These are phyloP conservation scores for Solanum bulbocastanum DNA, from an alignment of 257 asterid species.

Conservation along the genomic window DNA sequence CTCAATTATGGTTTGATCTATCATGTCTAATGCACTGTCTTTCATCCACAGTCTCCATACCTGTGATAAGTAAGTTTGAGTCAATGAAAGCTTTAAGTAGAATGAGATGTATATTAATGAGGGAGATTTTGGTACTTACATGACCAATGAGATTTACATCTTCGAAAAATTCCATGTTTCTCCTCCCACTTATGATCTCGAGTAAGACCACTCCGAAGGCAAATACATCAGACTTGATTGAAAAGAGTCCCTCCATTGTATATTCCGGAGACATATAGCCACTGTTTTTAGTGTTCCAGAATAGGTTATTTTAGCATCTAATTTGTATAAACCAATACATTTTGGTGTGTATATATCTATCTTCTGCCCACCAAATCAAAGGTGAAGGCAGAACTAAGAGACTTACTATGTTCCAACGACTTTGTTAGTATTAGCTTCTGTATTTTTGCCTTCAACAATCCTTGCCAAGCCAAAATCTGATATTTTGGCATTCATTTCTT, in stretches of 20 bases:
- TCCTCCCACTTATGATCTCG: conserved; percentile 18
- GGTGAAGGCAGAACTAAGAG: neutral
- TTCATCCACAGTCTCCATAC: conserved; percentile 23
- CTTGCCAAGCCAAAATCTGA: conserved; percentile 10
- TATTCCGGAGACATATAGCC: conserved; percentile 24
- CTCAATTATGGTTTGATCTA: neutral
- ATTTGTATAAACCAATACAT: neutral
- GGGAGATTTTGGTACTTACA: neutral
- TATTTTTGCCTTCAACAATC: neutral
- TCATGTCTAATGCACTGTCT: conserved; percentile 5
- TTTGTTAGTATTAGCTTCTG: neutral
- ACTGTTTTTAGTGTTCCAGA: neutral
- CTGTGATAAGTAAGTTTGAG: neutral
- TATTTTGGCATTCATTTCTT: conserved; percentile 2
- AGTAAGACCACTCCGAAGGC: conserved; percentile 19
- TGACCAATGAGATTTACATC: conserved; percentile 13
- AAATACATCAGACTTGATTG: conserved; percentile 18
- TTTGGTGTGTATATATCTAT: neutral
- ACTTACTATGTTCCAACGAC: conserved; percentile 13
- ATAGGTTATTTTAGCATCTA: neutral
- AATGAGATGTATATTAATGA: neutral
- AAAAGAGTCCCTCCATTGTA: conserved; percentile 14
- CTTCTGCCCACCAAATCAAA: neutral
- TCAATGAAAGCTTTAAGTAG: neutral
- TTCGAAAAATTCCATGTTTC: conserved; percentile 3